Evolutionary conservation across 176 grass and related monocot genomes (phyloP), one percentile per base, ranked within the genome.

Genomic region (Zizania latifolia): DNA sequence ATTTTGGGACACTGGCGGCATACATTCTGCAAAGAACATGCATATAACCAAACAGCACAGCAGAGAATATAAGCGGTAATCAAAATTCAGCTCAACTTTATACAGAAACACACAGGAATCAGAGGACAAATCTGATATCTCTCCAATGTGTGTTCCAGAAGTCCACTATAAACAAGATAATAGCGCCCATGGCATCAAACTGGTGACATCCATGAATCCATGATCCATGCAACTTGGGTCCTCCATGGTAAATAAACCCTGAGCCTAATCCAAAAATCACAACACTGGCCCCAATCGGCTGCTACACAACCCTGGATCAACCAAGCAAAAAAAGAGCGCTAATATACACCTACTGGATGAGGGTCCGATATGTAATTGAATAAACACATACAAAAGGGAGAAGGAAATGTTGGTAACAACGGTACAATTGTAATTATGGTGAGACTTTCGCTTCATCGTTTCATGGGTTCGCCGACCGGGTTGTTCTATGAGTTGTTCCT

Each of bases 281-380:
- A 79, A 75, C 30, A 43, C 55, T 22, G 34, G 64, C 21, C n/a
- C n/a, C 43, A 38, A 5, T n/a, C 30, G 7, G 37, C 38, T 62
- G 55, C 57, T 64, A 58, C 75, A 75, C 62, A 43, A 78, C 70
- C 70, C 68, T 62, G 4, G 37, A 75, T 63, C 71, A 75, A 79
- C 31, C 39, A 12, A 58, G 72, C 86, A 88, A 75, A 84, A n/a
- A n/a, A 80, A 53, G 74, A 43, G 43, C 58, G 39, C 81, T 75
- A 79, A 70, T 88, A 30, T 84, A 80, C 80, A 80, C 44, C 76
- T 76, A 84, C 45, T 32, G 62, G 70, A 65, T 69, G 76, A 80
- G 71, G 71, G 70, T 35, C 22, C 27, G 17, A 82, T 71, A n/a
- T 46, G 33, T 48, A 58, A 67, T 62, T 36, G 78, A 85, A 81